Evolutionary conservation across 2,329 filamentous ascomycete species (phyloP), one percentile per base, ranked within the genome.

Genomic region (Paradendryphiella salina): DNA sequence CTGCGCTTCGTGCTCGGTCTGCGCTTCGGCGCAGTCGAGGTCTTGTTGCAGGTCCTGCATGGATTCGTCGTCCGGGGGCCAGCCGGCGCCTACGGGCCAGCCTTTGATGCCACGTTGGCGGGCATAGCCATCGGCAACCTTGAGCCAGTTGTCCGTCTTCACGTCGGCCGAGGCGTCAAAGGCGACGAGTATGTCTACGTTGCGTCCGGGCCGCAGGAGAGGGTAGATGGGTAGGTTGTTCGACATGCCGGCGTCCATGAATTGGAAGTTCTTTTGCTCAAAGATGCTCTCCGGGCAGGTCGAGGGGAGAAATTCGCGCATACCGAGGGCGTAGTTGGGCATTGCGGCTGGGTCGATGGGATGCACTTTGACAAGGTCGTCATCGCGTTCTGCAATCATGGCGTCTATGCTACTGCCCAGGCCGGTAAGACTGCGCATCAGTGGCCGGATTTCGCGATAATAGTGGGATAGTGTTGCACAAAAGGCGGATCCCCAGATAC

Each of bases 161-260:
- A 96, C 89, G 63, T 99, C 94, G 15, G 92, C 92, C 1, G 90
- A 96, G 3, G 91, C 91, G 71, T 99, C 94, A 70, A 99, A 99
- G 3, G 92, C 90, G 37, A 99, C 83, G 37, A 97, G 78, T 35
- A 99, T 82, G 63, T 99, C 94, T 5, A 99, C 87, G 49, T 96
- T 83, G 29, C 94, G 83, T 2, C 92, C 93, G 0, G 90, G 90
- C 9, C 94, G 85, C 14, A 99, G 84, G 3, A 97, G 81, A 0
- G 94, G 94, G 70, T 99, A 99, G 34, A 97, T 92, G 1, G 94
- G 94, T 7, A 99, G 79, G 67, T 99, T 99, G 71, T 99, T 97
- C 59, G 89, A 95, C 94, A 99, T 99, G 42, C 94, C 94, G 1
- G 94, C 92, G 72, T 99, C 94, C 92, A 96, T 97, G 13, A 80